Evolutionary conservation across 2,329 filamentous ascomycete species (phyloP).

Genomic region (Pseudocercospora fuligena): DNA sequence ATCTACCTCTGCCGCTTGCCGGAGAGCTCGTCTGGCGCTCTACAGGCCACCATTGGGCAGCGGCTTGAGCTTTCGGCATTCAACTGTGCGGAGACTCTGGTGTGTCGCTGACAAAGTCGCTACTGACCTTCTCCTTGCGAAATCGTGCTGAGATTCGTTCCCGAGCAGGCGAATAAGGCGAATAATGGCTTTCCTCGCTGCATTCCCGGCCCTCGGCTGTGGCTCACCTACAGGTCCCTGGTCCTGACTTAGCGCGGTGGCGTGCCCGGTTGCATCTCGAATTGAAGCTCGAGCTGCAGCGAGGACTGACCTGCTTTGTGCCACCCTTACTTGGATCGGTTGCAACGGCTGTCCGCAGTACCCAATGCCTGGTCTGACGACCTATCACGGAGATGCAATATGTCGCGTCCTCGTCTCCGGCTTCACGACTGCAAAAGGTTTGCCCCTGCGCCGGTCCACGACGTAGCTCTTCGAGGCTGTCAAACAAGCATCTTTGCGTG

Average conservation of each 20-base stretch:
- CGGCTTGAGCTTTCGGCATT: neutral
- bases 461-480: slow-evolving; percentile 4
- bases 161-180: slow-evolving; percentile 1
- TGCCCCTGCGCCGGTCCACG: slow-evolving; percentile 22
- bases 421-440: slow-evolving; percentile 13
- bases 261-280: neutral
- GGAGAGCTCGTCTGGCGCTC: neutral
- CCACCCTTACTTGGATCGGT: neutral
- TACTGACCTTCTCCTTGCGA: neutral
- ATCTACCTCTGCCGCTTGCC: neutral
- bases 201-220: slow-evolving; percentile 7
- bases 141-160: neutral
- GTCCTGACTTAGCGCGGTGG: slow-evolving; percentile 8
- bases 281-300: slow-evolving; percentile 3
- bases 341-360: neutral
- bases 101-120: neutral
- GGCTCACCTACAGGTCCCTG: slow-evolving; percentile 3
- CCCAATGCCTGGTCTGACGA: neutral
- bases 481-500: slow-evolving; percentile 14
- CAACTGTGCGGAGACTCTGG: neutral
- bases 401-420: slow-evolving; percentile 5
- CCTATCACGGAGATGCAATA: neutral
- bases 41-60: neutral
- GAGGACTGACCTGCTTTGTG: slow-evolving; percentile 4
- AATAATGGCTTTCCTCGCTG: neutral